Conservation (phyloP, 2,329 filamentous ascomycete species). For the Exophiala sideris region DNA sequence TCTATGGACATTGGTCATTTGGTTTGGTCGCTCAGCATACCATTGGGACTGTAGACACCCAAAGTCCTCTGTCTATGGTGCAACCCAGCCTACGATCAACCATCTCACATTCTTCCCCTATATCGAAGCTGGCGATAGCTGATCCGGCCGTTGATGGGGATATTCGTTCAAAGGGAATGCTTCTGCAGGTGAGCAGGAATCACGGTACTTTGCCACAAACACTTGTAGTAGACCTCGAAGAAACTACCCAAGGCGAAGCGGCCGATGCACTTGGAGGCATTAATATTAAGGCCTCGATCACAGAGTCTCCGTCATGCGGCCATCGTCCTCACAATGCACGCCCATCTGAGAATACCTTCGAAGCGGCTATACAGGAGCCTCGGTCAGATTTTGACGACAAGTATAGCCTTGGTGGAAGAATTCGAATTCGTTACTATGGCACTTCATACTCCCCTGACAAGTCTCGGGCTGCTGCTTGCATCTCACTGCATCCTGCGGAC, state of each 20-base stretch:
- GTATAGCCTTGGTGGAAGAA: slow-evolving; percentile 49
- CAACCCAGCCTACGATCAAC: slow-evolving; percentile 3
- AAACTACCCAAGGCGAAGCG: background rate
- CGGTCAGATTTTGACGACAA: slow-evolving; percentile 44
- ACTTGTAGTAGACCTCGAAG: slow-evolving; percentile 6
- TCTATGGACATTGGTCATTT: slow-evolving; percentile 19
- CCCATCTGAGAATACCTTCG: slow-evolving; percentile 7
- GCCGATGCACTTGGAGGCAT: background rate
- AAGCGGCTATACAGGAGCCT: slow-evolving; percentile 4
- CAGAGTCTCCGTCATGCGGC: background rate
- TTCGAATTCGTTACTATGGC: slow-evolving; percentile 54
- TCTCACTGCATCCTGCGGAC: slow-evolving; percentile 55
- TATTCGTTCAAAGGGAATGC: background rate
- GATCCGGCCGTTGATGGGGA: background rate
- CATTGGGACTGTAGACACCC: background rate
- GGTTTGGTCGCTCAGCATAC: slow-evolving; percentile 6
- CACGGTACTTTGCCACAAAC: slow-evolving; percentile 3
- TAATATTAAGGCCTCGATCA: slow-evolving; percentile 1
- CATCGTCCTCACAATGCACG: background rate
- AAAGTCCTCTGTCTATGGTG: background rate
- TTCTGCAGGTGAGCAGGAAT: slow-evolving; percentile 14
- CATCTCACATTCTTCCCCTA: slow-evolving; percentile 13
- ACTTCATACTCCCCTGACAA: slow-evolving; percentile 46
- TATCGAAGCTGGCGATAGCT: slow-evolving; percentile 10
- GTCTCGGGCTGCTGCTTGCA: slow-evolving; percentile 45